Percentiles rank a stretch among this genome's conserved stretches.
Evolutionary conservation across 1,284 basidiomycete species (phyloP).

Genomic region (Cryptococcus floricola): DNA sequence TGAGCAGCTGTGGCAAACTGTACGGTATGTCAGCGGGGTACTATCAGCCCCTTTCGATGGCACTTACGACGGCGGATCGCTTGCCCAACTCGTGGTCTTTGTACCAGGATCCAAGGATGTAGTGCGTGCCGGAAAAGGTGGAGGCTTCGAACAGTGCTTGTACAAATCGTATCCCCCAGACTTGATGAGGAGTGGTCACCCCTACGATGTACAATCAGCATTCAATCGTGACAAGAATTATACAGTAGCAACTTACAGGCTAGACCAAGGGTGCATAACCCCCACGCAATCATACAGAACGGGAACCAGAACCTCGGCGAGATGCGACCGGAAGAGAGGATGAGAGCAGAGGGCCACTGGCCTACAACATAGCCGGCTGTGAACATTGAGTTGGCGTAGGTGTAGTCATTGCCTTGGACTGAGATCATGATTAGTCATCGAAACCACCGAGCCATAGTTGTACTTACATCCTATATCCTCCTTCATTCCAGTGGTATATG

Average conservation of each 20-base stretch:
- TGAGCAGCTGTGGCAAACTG: constrained; percentile 38
- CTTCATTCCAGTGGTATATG: constrained; percentile 37
- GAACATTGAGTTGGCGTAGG: constrained; percentile 30
- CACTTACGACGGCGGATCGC: constrained; percentile 31
- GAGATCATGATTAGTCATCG: not conserved
- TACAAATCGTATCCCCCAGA: constrained; percentile 34
- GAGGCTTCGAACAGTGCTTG: constrained; percentile 37
- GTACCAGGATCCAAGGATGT: constrained; percentile 46
- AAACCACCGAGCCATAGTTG: not conserved
- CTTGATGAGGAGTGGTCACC: constrained; percentile 28
- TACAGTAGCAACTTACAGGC: constrained; percentile 14
- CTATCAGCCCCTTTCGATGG: not conserved
- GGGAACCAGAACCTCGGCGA: constrained; percentile 40
- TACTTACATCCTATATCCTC: constrained; percentile 28
- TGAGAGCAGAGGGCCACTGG: constrained; percentile 32
- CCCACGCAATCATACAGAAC: constrained; percentile 35
- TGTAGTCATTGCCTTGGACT: constrained; percentile 31
- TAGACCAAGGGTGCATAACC: constrained; percentile 27
- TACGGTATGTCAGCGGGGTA: not conserved
- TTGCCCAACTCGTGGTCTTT: constrained; percentile 41
- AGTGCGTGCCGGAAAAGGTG: constrained; percentile 34
- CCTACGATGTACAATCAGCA: constrained; percentile 8
- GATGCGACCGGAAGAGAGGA: constrained; percentile 36
- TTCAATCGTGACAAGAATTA: not conserved
- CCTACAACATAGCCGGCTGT: constrained; percentile 40